These are phyloP conservation scores for Imleria badia DNA, from an alignment of 768 basidiomycete species.

Conservation along the genomic window DNA sequence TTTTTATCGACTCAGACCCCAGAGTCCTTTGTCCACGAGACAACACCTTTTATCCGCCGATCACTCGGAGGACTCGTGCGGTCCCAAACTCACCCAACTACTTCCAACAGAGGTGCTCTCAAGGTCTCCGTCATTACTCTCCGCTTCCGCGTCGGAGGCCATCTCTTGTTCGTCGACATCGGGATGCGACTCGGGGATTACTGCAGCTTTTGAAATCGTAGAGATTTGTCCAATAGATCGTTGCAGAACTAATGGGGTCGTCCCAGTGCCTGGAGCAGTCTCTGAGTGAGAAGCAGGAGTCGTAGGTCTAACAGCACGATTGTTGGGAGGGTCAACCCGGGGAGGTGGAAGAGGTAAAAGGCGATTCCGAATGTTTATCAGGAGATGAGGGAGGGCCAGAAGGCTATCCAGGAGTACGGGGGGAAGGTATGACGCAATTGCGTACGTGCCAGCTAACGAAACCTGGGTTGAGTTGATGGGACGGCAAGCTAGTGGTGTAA, in stretches of 20 bases:
- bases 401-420: slow-evolving; percentile 60
- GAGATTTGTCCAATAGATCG: slow-evolving; percentile 4
- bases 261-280: slow-evolving; percentile 3
- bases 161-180: slow-evolving; percentile 37
- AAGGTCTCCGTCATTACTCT: slow-evolving; percentile 58
- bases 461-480: slow-evolving; percentile 7
- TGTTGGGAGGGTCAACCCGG: slow-evolving; percentile 34
- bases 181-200: slow-evolving; percentile 6
- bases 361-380: slow-evolving; percentile 61
- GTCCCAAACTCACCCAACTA: slow-evolving; percentile 69
- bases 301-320: slow-evolving; percentile 21
- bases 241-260: neutral
- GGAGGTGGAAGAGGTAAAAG: slow-evolving; percentile 52
- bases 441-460: slow-evolving; percentile 64
- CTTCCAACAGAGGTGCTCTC: slow-evolving; percentile 50
- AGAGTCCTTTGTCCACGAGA: neutral
- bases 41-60: neutral
- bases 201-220: slow-evolving; percentile 12
- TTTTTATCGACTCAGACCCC: neutral
- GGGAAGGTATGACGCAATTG: slow-evolving; percentile 69
- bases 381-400: slow-evolving; percentile 62
- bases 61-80: slow-evolving; percentile 24
- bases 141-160: slow-evolving; percentile 66
- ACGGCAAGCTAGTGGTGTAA: slow-evolving; percentile 1
- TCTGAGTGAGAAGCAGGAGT: slow-evolving; percentile 13